Base-by-base conservation (phyloP, 495 filamentous ascomycete genomes). In the Aspergillus taichungensis region DNA sequence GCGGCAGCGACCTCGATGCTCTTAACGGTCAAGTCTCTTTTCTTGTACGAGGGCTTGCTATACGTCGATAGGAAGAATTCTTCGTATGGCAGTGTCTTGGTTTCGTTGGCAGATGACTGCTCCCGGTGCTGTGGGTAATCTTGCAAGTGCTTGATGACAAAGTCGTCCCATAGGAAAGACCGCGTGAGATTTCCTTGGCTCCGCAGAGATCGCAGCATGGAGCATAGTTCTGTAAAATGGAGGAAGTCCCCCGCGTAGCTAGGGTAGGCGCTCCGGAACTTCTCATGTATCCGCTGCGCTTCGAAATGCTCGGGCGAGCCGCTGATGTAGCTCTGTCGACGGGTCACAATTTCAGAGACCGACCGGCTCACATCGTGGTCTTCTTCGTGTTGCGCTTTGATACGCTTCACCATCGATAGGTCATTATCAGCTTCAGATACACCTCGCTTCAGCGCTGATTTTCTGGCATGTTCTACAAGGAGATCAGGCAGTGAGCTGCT, bases 161-260 rank as follows among this genome's bases (percentile, higher is more conserved):
- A 84, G 45, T 88, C 84, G 55, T 88, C 84, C 60, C 78, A 87
- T 0, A 84, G 47, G 33, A 67, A 77, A 14, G 68, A 69, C 30
- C 69, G 64, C 14, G 68, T 46, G 24, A 81, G 44, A 12, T 60
- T 32, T 6, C 60, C 70, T 8, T 56, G 45, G 14, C 60, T 53
- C 10, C 67, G 55, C 13, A 83, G 64, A 14, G 62, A 56, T 18
- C 73, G 62, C 8, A 88, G 62, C 42, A 73, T 77, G 8, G 67
- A 60, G 43, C 82, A 77, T 0, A 75, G 63, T 10, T 68, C 60
- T 1, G 73, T 52, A 40, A 87, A 87, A 46, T 77, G 68, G 0
- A 40, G 45, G 8, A 73, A 63, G 13, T 64, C 73, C 3, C 79
- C 82, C 8, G 40, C 30, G 47, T 82, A 87, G 6, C 50, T 59